A percentile compares a stretch with the other conserved stretches of the same genome.
These are phyloP conservation scores for Boletus rubroflammeus DNA, from an alignment of 768 basidiomycete species.

Conservation along the genomic window DNA sequence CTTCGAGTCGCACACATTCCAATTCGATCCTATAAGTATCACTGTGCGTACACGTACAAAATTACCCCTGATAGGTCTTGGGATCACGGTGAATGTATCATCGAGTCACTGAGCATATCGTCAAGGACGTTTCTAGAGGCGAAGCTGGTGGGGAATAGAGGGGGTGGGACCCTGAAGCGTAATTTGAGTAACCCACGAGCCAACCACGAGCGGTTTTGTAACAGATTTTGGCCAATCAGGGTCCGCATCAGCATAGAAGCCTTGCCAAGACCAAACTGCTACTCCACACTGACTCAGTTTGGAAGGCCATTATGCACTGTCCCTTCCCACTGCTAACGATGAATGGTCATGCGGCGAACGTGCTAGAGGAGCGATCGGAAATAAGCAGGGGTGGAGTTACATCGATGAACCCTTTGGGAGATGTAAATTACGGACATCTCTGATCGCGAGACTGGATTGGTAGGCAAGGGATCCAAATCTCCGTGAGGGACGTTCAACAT, in stretches of 20 bases:
- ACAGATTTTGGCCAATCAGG: conserved; percentile 5
- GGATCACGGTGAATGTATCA: not conserved
- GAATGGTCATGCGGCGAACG: not conserved
- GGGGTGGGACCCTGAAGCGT: not conserved
- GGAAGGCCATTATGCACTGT: not conserved
- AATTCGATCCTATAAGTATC: not conserved
- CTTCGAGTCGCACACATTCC: not conserved
- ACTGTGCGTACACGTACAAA: conserved; percentile 9
- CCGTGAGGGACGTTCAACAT: not conserved
- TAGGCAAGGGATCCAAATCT: not conserved
- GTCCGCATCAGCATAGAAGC: not conserved
- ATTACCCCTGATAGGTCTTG: not conserved
- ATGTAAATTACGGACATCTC: not conserved
- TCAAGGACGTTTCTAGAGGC: not conserved
- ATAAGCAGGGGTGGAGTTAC: conserved; percentile 6
- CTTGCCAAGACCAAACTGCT: not conserved
- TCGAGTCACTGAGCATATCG: not conserved
- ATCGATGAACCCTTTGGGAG: not conserved
- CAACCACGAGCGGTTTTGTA: not conserved
- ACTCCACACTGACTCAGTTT: conserved; percentile 1
- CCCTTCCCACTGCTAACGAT: not conserved
- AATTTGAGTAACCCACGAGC: not conserved
- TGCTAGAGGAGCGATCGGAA: conserved; percentile 6
- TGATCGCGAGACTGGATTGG: not conserved
- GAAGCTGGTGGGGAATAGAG: not conserved